Base-by-base conservation (phyloP, 2,329 filamentous ascomycete species). In the Conoideocrella luteorostrata region DNA sequence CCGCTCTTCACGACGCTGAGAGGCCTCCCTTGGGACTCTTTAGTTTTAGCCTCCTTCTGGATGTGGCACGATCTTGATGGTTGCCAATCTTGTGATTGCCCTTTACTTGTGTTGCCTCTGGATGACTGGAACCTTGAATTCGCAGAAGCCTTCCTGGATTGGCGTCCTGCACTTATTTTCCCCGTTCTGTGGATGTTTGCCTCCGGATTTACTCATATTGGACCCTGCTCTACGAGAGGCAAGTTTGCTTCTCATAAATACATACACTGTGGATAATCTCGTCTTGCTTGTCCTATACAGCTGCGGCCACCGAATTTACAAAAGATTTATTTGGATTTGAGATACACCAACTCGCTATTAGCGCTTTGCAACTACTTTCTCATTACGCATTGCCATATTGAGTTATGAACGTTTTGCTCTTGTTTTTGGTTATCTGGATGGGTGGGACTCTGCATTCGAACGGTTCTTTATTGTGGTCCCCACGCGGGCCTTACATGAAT, bases 1-100 rank as follows among this genome's bases (percentile, higher is more conserved):
- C 47, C 64, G 67, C 46, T 55, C 63, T 43, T 55, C 61, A 39
- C 64, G 64, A 47, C 64, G 65, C 55, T 66, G 61, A 41, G 12
- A 20, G 21, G 7, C 7, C 2, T 13, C 20, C 11, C 20, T 7
- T n/a, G 34, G n/a, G n/a, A 21, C 23, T 17, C 28, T 24, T 22
- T 18, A 56, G 46, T 39, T 46, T 29, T 26, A 43, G 39, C 22
- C 46, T 39, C 33, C 23, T 37, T 39, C 44, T 41, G 42, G 23
- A 39, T 35, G n/a, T 20, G 29, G 34, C 17, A 42, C 20, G 30
- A 22, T 33, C 11, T 43, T 7, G 21, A 15, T 15, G 26, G 30
- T 28, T 36, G 34, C 34, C 35, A 39, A 23, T 20, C n/a, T n/a
- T 35, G 50, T 55, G 56, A 59, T 51, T 52, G 49, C 56, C 48